Evolutionary conservation across 129 eudicot species (phyloP).

Genomic region (Saposhnikovia divaricata): DNA sequence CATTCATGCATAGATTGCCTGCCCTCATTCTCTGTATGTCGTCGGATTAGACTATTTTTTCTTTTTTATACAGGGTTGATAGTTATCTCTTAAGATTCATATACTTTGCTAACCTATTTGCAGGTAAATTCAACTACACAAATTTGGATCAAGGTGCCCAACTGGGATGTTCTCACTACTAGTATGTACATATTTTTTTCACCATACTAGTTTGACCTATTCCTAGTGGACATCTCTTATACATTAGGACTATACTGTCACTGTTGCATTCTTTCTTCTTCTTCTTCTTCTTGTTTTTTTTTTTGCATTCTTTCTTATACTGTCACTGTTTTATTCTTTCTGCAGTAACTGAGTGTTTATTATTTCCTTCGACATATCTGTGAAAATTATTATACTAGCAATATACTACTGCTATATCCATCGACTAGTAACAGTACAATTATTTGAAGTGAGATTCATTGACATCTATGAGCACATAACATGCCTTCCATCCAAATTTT

Average conservation of each 20-base stretch:
- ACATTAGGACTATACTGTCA: neutral
- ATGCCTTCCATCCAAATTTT: neutral
- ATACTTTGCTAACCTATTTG: constrained; percentile 19
- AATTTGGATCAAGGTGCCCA: constrained; percentile 68
- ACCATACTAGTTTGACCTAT: constrained; percentile 30
- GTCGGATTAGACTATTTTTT: neutral
- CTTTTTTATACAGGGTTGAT: neutral
- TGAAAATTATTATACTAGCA: neutral
- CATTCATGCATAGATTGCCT: neutral
- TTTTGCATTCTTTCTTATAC: no score
- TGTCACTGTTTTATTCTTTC: no score
- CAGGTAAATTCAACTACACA: constrained; percentile 55
- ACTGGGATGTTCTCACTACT: constrained; percentile 65
- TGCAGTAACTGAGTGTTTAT: neutral
- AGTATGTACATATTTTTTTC: constrained; percentile 43
- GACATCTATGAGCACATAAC: neutral
- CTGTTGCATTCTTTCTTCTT: constrained; percentile 15
- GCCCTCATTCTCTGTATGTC: neutral
- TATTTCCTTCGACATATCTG: neutral
- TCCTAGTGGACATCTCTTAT: constrained; percentile 7
- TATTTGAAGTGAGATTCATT: neutral
- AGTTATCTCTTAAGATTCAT: constrained; percentile 16
- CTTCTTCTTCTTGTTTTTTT: no score
- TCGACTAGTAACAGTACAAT: neutral
- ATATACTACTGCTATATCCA: neutral